A percentile compares a stretch with the other conserved stretches of the same genome.
phyloP scores from a whole-genome alignment of 2,329 filamentous ascomycete genomes.

The Pyricularia sp. region DNA sequence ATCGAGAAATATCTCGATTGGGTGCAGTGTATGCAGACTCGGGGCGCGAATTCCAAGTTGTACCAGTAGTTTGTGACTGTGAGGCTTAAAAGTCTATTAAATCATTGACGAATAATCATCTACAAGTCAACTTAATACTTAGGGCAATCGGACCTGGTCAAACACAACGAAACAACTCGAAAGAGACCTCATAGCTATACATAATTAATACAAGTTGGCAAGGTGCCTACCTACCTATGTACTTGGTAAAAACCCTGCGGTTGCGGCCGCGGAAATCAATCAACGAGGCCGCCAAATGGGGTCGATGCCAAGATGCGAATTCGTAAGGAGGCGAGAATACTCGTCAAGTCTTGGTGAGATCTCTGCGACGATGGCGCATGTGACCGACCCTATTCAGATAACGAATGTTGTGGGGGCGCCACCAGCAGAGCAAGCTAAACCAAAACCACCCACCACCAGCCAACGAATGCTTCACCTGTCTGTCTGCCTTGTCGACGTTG shows the following conservation, averaged over 20 bases:
- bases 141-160: background rate
- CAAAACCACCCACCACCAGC: background rate
- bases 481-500: background rate
- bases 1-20: too few relatives aligned
- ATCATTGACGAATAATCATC: too few relatives aligned
- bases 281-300: background rate
- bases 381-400: background rate
- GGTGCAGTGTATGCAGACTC: too few relatives aligned
- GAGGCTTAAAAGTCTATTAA: background rate
- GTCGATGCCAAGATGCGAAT: background rate
- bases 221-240: too few relatives aligned
- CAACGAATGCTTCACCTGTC: background rate
- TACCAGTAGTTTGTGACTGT: background rate
- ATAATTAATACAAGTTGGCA: background rate
- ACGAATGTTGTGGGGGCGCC: background rate
- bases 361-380: background rate
- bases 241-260: too few relatives aligned
- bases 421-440: background rate
- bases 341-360: background rate
- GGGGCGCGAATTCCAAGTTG: too few relatives aligned
- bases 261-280: background rate
- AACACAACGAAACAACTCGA: too few relatives aligned
- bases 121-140: background rate
- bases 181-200: too few relatives aligned
- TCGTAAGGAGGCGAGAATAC: background rate